A percentile compares a stretch with the other conserved stretches of the same genome.
These are phyloP conservation scores for Ceratocystis huliohia DNA, from an alignment of 2,329 filamentous ascomycete genomes.

Conservation along the genomic window DNA sequence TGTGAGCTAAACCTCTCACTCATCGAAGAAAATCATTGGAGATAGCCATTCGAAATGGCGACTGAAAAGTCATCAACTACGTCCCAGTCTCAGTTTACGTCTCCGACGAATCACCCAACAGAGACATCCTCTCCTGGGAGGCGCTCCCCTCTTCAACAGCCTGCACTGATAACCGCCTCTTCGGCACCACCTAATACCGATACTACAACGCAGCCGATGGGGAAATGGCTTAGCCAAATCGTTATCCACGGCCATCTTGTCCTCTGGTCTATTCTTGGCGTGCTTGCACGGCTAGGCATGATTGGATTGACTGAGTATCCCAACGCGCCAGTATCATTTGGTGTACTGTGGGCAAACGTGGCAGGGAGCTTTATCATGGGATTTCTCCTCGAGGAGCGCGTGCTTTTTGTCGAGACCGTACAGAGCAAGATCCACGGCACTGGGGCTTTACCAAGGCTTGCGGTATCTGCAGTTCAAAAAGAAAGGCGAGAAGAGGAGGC, in stretches of 20 bases:
- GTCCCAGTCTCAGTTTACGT: background rate
- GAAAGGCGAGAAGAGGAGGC: background rate
- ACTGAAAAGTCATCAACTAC: background rate
- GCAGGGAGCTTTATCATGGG: conserved; percentile 72
- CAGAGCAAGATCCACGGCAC: background rate
- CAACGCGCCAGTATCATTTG: conserved; percentile 59
- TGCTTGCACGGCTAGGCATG: conserved; percentile 68
- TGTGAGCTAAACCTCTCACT: too few species aligned
- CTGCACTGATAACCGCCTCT: background rate
- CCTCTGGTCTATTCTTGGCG: conserved; percentile 74
- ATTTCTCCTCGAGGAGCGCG: conserved; percentile 67
- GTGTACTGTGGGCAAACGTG: conserved; percentile 79
- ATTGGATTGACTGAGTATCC: conserved; percentile 69
- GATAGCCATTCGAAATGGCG: background rate
- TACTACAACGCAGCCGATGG: background rate
- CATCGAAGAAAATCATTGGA: too few species aligned
- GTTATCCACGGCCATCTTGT: conserved; percentile 73
- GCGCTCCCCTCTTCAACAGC: too few species aligned
- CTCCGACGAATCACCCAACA: background rate
- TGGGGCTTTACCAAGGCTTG: background rate
- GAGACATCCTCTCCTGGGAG: background rate
- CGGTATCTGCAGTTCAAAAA: background rate
- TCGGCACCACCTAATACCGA: background rate
- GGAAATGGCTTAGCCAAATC: conserved; percentile 29
- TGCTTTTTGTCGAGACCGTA: conserved; percentile 45